A percentile compares a stretch with the other conserved stretches of the same genome.
Conservation (phyloP, 2,329 filamentous ascomycete genomes). For the Macrophomina tecta region DNA sequence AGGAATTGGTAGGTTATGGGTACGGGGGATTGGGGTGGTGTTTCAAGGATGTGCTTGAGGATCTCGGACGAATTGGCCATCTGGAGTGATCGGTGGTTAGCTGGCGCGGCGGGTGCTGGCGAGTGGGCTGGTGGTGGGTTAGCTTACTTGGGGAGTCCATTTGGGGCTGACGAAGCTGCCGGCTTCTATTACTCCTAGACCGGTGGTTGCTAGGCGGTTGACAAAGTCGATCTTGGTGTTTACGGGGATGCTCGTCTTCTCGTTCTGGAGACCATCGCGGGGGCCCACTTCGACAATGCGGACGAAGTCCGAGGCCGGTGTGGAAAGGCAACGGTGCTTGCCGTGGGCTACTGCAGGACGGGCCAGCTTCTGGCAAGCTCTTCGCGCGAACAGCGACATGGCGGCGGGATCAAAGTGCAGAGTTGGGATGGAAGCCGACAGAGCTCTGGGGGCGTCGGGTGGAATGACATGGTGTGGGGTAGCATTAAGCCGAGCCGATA, state of each 20-base stretch:
- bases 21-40: conserved; percentile 59
- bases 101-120: background rate
- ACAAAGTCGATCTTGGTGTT: conserved; percentile 80
- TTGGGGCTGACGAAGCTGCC: conserved; percentile 84
- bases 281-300: conserved; percentile 67
- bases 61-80: conserved; percentile 82
- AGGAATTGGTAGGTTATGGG: conserved; percentile 79
- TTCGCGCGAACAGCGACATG: conserved; percentile 17
- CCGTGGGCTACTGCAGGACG: background rate
- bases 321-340: conserved; percentile 13
- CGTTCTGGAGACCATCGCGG: conserved; percentile 75
- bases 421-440: conserved; percentile 9
- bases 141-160: conserved; percentile 72
- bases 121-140: conserved; percentile 22
- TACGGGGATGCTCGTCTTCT: conserved; percentile 73
- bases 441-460: conserved; percentile 14
- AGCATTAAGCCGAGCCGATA: conserved; percentile 25
- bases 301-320: conserved; percentile 42
- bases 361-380: conserved; percentile 5
- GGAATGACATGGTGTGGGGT: conserved; percentile 28
- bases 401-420: background rate
- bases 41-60: conserved; percentile 69
- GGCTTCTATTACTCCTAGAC: conserved; percentile 76
- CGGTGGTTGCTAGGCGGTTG: conserved; percentile 69
- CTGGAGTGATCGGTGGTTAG: conserved; percentile 49